phyloP scores from a whole-genome alignment of 495 filamentous ascomycete species.

The Penicillium steckii region DNA sequence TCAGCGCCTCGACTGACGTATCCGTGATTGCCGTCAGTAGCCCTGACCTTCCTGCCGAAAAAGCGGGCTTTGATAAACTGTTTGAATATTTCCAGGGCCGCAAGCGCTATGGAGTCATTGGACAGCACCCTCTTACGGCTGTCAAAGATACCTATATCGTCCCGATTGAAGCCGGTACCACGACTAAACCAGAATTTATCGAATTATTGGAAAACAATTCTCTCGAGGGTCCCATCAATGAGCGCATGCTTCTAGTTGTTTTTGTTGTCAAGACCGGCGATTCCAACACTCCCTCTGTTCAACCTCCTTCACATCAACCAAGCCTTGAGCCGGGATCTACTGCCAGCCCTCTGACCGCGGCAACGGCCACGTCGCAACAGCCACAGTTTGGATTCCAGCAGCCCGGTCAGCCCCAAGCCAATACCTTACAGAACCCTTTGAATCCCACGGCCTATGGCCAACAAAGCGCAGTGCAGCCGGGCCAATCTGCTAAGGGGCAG shows the following conservation, averaged over 20 bases:
- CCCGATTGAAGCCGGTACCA: constrained; percentile 62
- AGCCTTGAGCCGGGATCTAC: constrained; percentile 37
- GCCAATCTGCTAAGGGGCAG: constrained; percentile 17
- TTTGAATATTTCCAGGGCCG: constrained; percentile 78
- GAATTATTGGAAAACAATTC: constrained; percentile 71
- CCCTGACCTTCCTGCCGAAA: constrained; percentile 47
- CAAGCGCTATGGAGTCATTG: constrained; percentile 77
- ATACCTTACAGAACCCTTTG: constrained; percentile 17
- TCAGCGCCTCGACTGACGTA: constrained; percentile 70
- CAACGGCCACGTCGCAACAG: constrained; percentile 38
- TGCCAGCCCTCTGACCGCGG: constrained; percentile 46
- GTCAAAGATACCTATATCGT: constrained; percentile 79
- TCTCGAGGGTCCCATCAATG: constrained; percentile 61
- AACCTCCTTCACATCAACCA: constrained; percentile 43
- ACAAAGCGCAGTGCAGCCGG: constrained; percentile 17
- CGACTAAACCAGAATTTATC: constrained; percentile 67
- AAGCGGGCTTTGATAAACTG: constrained; percentile 61
- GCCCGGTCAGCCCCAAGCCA: constrained; percentile 25
- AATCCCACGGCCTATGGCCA: constrained; percentile 37
- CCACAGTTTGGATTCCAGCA: constrained; percentile 28
- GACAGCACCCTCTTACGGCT: constrained; percentile 62
- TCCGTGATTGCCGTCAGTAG: constrained; percentile 65
- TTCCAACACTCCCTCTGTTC: constrained; percentile 42
- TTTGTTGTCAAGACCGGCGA: constrained; percentile 65
- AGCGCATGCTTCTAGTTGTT: constrained; percentile 72